Evolutionary conservation across 2,329 filamentous ascomycete genomes (phyloP).

Genomic region (Scedosporium dehoogii): DNA sequence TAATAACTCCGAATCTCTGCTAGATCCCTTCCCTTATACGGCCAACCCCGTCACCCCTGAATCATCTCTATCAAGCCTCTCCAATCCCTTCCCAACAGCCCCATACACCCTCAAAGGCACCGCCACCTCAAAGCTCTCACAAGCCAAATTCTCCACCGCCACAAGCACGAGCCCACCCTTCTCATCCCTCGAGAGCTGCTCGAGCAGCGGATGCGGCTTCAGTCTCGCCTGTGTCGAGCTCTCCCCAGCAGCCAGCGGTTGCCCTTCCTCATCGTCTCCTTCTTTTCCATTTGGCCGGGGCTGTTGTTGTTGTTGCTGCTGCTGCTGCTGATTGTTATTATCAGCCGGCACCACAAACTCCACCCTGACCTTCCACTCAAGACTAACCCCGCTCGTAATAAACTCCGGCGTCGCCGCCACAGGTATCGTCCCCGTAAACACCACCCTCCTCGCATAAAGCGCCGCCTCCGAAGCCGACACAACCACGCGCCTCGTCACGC

Average conservation of each 20-base stretch:
- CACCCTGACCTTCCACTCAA: conserved; percentile 82
- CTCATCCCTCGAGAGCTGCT: conserved; percentile 71
- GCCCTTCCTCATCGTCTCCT: background rate
- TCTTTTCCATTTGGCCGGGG: conserved; percentile 11
- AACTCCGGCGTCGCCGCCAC: conserved; percentile 80
- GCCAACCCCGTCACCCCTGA: conserved; percentile 22
- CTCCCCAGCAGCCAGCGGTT: conserved; percentile 1
- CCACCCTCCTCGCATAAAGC: conserved; percentile 66
- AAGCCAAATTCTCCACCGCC: conserved; percentile 66
- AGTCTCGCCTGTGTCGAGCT: conserved; percentile 11
- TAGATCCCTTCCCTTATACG: background rate
- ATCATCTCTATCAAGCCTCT: conserved; percentile 41
- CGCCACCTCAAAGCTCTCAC: conserved; percentile 83
- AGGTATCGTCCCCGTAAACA: conserved; percentile 78
- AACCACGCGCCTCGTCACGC: conserved; percentile 76
- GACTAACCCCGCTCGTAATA: conserved; percentile 74
- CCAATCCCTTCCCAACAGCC: conserved; percentile 45
- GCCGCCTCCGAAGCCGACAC: conserved; percentile 71
- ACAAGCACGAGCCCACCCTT: conserved; percentile 64
- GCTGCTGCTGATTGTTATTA: conserved; percentile 9
- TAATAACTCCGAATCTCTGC: too few species aligned
- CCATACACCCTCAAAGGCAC: conserved; percentile 78
- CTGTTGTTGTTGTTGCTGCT: conserved; percentile 12
- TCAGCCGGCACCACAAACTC: conserved; percentile 79
- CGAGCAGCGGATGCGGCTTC: conserved; percentile 49